A percentile compares a stretch with the other conserved stretches of the same genome.
phyloP scores from a whole-genome alignment of 1,284 basidiomycete genomes.

The Kwoniella shivajii region DNA sequence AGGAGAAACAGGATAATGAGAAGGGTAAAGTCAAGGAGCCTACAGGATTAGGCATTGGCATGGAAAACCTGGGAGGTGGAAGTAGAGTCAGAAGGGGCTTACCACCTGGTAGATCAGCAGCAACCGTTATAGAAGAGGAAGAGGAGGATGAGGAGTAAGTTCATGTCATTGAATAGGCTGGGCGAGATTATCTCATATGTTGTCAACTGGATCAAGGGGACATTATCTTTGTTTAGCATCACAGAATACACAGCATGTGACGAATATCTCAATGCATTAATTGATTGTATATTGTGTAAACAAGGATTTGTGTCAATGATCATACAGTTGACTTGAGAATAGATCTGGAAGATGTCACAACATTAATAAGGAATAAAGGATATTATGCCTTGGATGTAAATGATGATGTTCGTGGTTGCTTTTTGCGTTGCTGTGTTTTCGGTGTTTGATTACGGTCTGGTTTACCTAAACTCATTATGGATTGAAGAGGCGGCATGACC shows the following conservation, averaged over 20 bases:
- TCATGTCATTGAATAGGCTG: not conserved
- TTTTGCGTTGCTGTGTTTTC: slow-evolving; percentile 7
- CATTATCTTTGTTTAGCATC: not conserved
- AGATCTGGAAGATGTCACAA: too few relatives aligned
- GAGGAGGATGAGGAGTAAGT: slow-evolving; percentile 33
- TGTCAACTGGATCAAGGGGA: not conserved
- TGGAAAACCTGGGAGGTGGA: slow-evolving; percentile 1
- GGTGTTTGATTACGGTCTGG: not conserved
- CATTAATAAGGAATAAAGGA: not conserved
- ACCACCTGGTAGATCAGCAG: slow-evolving; percentile 17
- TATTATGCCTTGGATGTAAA: not conserved
- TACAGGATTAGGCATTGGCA: slow-evolving; percentile 6
- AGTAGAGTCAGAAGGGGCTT: slow-evolving; percentile 15
- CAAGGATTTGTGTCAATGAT: too few relatives aligned
- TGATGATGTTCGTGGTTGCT: not conserved
- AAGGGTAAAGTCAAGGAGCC: slow-evolving; percentile 3
- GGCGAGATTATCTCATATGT: not conserved
- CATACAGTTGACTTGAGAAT: too few relatives aligned
- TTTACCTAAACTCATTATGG: slow-evolving; percentile 22
- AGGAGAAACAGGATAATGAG: slow-evolving; percentile 7
- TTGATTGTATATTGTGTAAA: not conserved
- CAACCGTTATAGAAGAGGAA: slow-evolving; percentile 33
- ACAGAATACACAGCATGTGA: not conserved
- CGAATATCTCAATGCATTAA: not conserved
- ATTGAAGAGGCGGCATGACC: slow-evolving; percentile 24